A percentile compares a stretch with the other conserved stretches of the same genome.
Evolutionary conservation across 202 grass and related monocot genomes (phyloP).

Genomic region (Schoenoplectus triqueter): DNA sequence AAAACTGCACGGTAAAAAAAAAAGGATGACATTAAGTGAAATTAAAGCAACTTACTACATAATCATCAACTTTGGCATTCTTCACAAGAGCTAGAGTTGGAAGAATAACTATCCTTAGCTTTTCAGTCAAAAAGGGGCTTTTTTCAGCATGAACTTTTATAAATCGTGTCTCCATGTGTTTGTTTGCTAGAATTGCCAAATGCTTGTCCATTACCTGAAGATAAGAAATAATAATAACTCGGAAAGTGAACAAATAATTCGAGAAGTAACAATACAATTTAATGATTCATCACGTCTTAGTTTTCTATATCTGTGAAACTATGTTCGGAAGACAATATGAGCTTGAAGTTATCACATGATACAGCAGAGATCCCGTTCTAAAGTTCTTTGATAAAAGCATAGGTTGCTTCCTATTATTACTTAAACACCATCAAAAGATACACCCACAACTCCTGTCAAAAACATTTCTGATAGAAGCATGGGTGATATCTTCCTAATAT

Average conservation of each 20-base stretch:
- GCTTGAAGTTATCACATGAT: neutral
- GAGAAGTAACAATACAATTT: neutral
- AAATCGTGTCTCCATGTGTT: constrained; percentile 85
- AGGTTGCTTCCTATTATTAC: neutral
- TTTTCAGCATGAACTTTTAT: constrained; percentile 95
- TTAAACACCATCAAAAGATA: neutral
- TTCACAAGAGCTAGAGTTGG: constrained; percentile 91
- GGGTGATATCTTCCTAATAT: neutral
- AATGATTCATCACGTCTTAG: too few species aligned
- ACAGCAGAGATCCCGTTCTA: neutral
- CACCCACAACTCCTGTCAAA: neutral
- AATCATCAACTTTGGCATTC: constrained; percentile 86
- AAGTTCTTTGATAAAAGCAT: neutral
- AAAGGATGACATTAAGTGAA: neutral
- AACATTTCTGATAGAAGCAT: neutral
- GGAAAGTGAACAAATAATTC: constrained; percentile 10
- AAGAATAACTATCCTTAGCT: constrained; percentile 77
- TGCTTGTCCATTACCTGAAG: constrained; percentile 94
- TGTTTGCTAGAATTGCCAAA: constrained; percentile 69
- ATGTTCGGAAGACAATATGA: neutral
- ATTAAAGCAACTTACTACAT: constrained; percentile 57
- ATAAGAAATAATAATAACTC: constrained; percentile 12
- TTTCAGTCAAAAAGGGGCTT: constrained; percentile 83
- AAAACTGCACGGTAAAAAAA: neutral
- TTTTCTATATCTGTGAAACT: too few species aligned